These are phyloP conservation scores for Xylariomycetidae sp. DNA, from an alignment of 2,329 filamentous ascomycete genomes.

Conservation along the genomic window DNA sequence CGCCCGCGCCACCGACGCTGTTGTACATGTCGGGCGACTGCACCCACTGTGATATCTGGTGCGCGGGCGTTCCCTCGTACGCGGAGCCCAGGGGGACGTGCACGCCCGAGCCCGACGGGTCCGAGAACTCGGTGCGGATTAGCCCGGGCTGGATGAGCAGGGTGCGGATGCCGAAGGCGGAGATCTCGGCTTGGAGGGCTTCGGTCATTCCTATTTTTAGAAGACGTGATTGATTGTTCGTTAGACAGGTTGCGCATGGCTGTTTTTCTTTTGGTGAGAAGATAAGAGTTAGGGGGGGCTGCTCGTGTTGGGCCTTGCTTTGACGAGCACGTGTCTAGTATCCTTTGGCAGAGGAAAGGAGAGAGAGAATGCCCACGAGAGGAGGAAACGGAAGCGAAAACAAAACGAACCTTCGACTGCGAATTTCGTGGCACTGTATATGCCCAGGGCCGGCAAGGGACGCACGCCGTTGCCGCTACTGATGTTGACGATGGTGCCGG, in stretches of 20 bases:
- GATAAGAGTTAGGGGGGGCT: too few relatives aligned
- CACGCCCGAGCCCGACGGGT: conserved; percentile 10
- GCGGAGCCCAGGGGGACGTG: conserved; percentile 10
- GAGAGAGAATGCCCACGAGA: neutral
- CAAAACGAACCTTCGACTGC: conserved; percentile 19
- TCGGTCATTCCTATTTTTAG: conserved; percentile 20
- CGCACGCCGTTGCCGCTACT: conserved; percentile 13
- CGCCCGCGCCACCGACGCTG: conserved; percentile 4
- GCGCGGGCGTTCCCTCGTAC: conserved; percentile 15
- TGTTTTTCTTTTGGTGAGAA: too few relatives aligned
- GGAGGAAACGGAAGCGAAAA: too few relatives aligned
- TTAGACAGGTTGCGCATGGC: too few relatives aligned
- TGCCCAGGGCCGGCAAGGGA: conserved; percentile 14
- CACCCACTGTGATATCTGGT: conserved; percentile 6
- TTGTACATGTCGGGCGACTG: conserved; percentile 1
- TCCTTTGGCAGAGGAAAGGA: neutral
- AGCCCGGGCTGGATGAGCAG: conserved; percentile 19
- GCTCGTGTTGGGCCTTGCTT: too few relatives aligned
- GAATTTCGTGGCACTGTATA: conserved; percentile 18
- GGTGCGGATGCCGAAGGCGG: conserved; percentile 19
- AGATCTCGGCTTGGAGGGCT: conserved; percentile 16
- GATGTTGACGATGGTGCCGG: conserved; percentile 25
- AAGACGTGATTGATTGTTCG: too few relatives aligned
- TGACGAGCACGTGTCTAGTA: too few relatives aligned
- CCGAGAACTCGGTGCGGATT: conserved; percentile 15